Percentiles rank a stretch among this genome's conserved stretches.
Conservation (phyloP, 768 basidiomycete species). For the Udeniomyces megalosporus region DNA sequence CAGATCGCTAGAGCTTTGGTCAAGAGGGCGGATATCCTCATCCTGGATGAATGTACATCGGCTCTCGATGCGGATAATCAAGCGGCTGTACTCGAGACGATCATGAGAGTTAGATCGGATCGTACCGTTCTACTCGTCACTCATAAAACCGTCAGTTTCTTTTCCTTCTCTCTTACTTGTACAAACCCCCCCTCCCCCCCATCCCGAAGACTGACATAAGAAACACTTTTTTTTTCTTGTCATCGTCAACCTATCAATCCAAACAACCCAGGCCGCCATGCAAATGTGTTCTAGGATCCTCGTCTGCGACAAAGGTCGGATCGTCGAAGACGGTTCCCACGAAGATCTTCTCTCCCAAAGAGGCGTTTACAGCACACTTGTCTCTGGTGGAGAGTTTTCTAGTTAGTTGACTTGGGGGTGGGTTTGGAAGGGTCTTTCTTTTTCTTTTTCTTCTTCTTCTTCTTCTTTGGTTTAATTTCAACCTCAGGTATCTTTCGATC, state of each 20-base stretch:
- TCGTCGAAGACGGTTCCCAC: conserved; percentile 65
- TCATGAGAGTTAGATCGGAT: conserved; percentile 44
- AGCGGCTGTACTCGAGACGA: conserved; percentile 60
- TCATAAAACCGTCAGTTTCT: conserved; percentile 45
- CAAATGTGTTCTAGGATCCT: conserved; percentile 60
- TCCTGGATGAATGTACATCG: conserved; percentile 90
- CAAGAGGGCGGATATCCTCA: conserved; percentile 51
- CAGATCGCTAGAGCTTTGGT: conserved; percentile 85
- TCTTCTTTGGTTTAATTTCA: not conserved
- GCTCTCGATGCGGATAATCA: conserved; percentile 78
- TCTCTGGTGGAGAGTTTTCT: conserved; percentile 21
- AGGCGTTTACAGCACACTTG: conserved; percentile 38
- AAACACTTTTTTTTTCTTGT: not conserved
- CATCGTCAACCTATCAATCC: too few species aligned
- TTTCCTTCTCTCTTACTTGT: conserved; percentile 24
- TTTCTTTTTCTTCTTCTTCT: not conserved
- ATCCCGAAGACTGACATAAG: too few species aligned
- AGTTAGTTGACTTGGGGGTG: not conserved
- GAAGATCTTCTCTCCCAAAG: conserved; percentile 36
- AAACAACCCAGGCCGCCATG: too few species aligned
- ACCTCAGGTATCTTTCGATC: too few species aligned
- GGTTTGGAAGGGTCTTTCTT: not conserved
- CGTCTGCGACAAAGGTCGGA: conserved; percentile 56
- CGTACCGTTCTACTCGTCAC: conserved; percentile 81
- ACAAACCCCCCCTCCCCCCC: too few species aligned